These are phyloP conservation scores for Solanum commersonii DNA, from an alignment of 257 asterid genomes.

Conservation along the genomic window DNA sequence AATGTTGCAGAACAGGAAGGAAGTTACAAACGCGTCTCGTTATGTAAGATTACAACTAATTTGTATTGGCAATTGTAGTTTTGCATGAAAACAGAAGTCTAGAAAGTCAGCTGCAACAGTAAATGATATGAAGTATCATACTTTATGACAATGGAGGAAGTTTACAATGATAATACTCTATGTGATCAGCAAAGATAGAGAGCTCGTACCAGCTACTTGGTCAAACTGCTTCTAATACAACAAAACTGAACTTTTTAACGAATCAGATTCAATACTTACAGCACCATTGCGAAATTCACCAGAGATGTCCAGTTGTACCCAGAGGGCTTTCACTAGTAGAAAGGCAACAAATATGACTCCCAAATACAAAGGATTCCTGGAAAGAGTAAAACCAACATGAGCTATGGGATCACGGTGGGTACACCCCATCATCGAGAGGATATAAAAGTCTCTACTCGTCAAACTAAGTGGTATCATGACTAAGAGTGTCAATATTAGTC, in stretches of 20 bases:
- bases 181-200: background rate
- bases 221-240: background rate
- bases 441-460: background rate
- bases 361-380: conserved; percentile 90
- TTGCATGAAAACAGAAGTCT: background rate
- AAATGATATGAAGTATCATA: background rate
- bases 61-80: background rate
- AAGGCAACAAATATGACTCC: conserved; percentile 61
- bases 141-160: background rate
- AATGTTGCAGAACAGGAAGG: background rate
- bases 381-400: conserved; percentile 9
- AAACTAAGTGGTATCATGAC: background rate
- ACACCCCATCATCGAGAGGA: background rate
- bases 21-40: background rate
- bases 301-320: conserved; percentile 88
- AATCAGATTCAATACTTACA: conserved; percentile 41
- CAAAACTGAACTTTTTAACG: background rate
- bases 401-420: background rate
- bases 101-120: background rate
- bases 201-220: background rate
- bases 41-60: background rate
- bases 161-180: background rate
- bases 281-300: conserved; percentile 91
- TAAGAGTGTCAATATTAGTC: background rate
- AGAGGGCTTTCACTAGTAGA: conserved; percentile 78